Base-by-base conservation (phyloP, 83 land plant species). In the Larix sibirica region DNA sequence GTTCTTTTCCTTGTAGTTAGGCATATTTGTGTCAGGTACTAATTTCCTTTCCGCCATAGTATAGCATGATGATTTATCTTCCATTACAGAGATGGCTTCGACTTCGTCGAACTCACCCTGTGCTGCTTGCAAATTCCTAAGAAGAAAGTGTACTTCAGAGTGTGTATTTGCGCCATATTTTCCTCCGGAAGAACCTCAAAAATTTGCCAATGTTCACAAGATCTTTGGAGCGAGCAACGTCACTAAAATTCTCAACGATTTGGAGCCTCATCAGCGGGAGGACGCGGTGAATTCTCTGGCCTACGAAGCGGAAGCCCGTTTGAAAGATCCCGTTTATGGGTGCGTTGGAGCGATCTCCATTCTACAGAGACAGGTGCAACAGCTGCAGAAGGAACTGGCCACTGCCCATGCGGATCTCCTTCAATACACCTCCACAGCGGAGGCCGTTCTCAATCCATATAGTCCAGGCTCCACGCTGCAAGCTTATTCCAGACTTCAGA, bases 171-270 rank as follows among this genome's bases (percentile, higher is more conserved):
- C 92, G 12, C 92, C 92, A 3, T 90, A 90, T 80, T 90, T 90
- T 50, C 88, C 90, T 3, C 90, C 92, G 2, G 92, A 90, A 67
- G 88, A 90, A 54, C 90, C 92, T 1, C 88, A 83, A 17, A 88
- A 90, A 61, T 90, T 90, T 36, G 85, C 82, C 60, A 88, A 88
- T 36, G 90, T 90, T 26, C 92, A 90, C 90, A 90, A 88, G 83
- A 84, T 90, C 58, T 90, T 90, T 26, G 90, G 92, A 0, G 92
- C 92, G 2, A 90, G 92, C 85, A 90, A 90, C 33, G 92, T 90
- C 2, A 83, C 87, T 62, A 90, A 90, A 65, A 82, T 90, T 10
- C 86, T 90, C 14, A 84, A 90, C 54, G 90, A 90, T 18, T 74
- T 90, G 74, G 84, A n/a, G 20, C 88, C 88, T 0, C 85, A 90